These are phyloP conservation scores for Colletotrichum destructivum DNA, from an alignment of 2,329 filamentous ascomycete genomes.

Conservation along the genomic window DNA sequence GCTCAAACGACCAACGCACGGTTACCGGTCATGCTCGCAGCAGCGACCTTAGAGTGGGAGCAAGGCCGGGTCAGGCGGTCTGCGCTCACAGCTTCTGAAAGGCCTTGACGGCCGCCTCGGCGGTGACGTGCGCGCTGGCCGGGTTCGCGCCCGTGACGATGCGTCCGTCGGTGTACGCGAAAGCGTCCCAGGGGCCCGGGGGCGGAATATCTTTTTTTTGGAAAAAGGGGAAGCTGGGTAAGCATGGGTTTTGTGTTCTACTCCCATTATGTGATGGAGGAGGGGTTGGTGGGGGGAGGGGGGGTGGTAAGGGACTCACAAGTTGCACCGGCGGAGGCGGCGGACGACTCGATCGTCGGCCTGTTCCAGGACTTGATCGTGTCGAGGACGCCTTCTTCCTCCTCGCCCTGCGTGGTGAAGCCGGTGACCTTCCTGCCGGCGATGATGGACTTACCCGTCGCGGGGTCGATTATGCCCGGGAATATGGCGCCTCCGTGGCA, in stretches of 20 bases:
- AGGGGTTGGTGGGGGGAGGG: not conserved
- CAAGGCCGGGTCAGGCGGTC: too few relatives aligned
- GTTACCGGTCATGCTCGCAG: too few relatives aligned
- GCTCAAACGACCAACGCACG: too few relatives aligned
- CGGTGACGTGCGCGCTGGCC: slow-evolving; percentile 56
- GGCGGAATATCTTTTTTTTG: slow-evolving; percentile 40
- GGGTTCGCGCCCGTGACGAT: slow-evolving; percentile 60
- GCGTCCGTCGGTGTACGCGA: slow-evolving; percentile 52
- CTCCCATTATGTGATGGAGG: not conserved
- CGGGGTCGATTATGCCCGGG: slow-evolving; percentile 50
- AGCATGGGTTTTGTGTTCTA: too few relatives aligned
- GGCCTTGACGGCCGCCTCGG: slow-evolving; percentile 54
- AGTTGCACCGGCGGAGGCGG: slow-evolving; percentile 49
- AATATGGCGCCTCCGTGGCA: slow-evolving; percentile 59
- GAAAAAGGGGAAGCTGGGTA: not conserved
- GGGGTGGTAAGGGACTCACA: slow-evolving; percentile 46
- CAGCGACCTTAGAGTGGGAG: not conserved
- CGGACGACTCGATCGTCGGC: slow-evolving; percentile 53
- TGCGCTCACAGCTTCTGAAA: slow-evolving; percentile 53
- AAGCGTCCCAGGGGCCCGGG: slow-evolving; percentile 49
- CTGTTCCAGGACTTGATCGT: slow-evolving; percentile 51
- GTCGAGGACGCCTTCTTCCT: slow-evolving; percentile 51
- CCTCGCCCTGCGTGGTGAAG: slow-evolving; percentile 57
- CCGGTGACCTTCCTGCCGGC: slow-evolving; percentile 56
- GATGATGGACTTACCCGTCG: slow-evolving; percentile 54